A percentile compares a stretch with the other conserved stretches of the same genome.
These are phyloP conservation scores for Phialemoniopsis sp. DNA, from an alignment of 2,329 filamentous ascomycete species.

Conservation along the genomic window DNA sequence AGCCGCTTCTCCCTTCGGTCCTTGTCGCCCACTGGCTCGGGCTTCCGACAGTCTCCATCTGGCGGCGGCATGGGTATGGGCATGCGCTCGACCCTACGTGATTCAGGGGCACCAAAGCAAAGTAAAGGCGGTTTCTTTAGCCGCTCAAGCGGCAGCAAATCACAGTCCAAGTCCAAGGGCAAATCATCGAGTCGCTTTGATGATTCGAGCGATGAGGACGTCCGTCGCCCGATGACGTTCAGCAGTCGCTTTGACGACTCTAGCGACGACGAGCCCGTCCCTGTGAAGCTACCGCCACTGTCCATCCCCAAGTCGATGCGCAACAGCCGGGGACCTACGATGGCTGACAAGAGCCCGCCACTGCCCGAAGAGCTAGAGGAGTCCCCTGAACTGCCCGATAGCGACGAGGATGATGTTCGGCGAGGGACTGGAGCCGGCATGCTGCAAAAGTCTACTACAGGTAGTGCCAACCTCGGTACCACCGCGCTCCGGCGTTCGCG, in stretches of 20 bases:
- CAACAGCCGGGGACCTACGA: conserved; percentile 1
- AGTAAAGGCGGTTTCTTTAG: conserved; percentile 25
- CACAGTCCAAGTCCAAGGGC: conserved; percentile 20
- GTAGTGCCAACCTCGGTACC: conserved; percentile 8
- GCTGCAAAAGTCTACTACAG: not conserved
- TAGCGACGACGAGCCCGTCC: conserved; percentile 58
- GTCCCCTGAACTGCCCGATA: conserved; percentile 58
- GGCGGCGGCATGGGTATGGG: conserved; percentile 35
- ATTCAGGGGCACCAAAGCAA: conserved; percentile 15
- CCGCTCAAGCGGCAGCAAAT: conserved; percentile 28
- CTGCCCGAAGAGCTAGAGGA: conserved; percentile 38
- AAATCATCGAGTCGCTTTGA: conserved; percentile 55
- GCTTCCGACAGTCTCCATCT: conserved; percentile 37
- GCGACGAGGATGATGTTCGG: conserved; percentile 40
- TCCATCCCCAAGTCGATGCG: conserved; percentile 12
- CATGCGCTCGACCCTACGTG: conserved; percentile 43
- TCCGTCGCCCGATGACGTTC: conserved; percentile 23
- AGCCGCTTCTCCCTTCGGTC: conserved; percentile 64
- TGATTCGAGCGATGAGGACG: conserved; percentile 68
- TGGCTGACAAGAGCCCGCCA: conserved; percentile 14
- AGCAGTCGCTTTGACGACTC: conserved; percentile 65
- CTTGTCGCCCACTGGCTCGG: conserved; percentile 60
- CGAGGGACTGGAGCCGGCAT: not conserved
- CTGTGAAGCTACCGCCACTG: conserved; percentile 24
- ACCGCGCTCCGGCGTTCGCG: conserved; percentile 30